Base-by-base conservation (phyloP, 371 early-diverging fungal genomes). In the Blastocladiella emersonii region DNA sequence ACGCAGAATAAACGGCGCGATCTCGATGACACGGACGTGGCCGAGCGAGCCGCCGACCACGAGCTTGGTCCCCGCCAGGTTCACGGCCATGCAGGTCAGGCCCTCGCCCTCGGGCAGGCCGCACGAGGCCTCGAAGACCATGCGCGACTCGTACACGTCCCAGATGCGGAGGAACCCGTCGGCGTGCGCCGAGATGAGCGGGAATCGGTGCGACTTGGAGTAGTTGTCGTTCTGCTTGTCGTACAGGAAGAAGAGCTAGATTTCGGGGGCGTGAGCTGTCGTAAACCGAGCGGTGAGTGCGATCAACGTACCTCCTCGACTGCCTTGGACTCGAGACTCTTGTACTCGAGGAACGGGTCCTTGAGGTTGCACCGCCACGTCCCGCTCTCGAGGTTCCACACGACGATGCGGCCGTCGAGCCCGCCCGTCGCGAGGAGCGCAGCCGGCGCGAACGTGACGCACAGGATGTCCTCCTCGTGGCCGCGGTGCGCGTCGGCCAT, bases 11-110 rank as follows among this genome's bases (percentile, higher is more conserved):
- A 51, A 15, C 23, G 53, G 53, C 8, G 4, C 76, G 36, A 88
- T 64, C 68, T 89, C 84, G 27, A 93, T 69, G 30, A 96, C 68
- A 65, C 82, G 78, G 21, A 87, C 86, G 6, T 88, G 83, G 48
- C 85, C 83, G 65, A 92, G 89, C 34, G 80, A 75, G 57, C 86
- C 85, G 13, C 93, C 95, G 0, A 93, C 85, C 30, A 92, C 73
- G 49, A 88, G 85, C 49, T 93, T 68, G 1, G 83, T 78, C 67
- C 85, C 83, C 63, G 93, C 93, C 43, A 77, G 71, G 66, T 86
- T 83, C 21, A 92, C 77, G 13, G 81, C 84, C 10, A 96, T 68
- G 48, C 82, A 75, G 4, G 88, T 89, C 61, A 97, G 83, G n/a
- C 80, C 81, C 34, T 85, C 87, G 55, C 79, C 74, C 70, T 93